These are phyloP conservation scores for Plasmodium coatneyi DNA, from an alignment of 169 alveolate genomes.

Conservation along the genomic window DNA sequence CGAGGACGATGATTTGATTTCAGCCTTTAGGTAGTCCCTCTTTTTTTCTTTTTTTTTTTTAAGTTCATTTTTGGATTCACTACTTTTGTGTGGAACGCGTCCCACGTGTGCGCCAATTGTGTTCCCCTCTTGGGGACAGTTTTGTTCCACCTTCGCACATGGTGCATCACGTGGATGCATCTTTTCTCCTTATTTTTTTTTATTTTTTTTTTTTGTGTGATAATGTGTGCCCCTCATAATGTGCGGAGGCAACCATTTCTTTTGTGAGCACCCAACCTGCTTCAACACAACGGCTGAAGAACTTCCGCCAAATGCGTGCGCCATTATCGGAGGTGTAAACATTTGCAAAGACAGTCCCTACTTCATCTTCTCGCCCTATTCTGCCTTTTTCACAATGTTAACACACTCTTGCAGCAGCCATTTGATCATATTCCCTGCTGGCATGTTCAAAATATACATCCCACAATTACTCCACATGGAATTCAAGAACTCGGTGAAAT, in stretches of 20 bases:
- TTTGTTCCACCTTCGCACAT: neutral
- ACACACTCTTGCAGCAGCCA: neutral
- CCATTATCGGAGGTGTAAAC: neutral
- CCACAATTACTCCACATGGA: too few species aligned
- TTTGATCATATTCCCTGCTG: neutral
- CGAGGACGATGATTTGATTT: constrained; percentile 69
- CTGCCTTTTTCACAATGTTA: neutral
- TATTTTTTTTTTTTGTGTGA: neutral
- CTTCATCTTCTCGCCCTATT: neutral
- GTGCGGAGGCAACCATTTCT: neutral
- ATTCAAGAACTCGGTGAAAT: too few species aligned
- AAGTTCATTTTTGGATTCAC: neutral
- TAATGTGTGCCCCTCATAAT: neutral
- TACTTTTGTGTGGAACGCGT: neutral
- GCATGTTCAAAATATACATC: too few species aligned
- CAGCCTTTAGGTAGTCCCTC: constrained; percentile 50
- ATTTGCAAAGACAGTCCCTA: neutral
- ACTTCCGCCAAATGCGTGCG: neutral
- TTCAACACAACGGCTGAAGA: neutral
- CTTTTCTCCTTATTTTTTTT: neutral
- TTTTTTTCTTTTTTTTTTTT: constrained; percentile 21
- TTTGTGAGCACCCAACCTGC: neutral
- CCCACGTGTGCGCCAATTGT: neutral
- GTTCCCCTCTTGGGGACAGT: neutral
- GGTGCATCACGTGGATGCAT: neutral